Percentiles rank a stretch among this genome's conserved stretches.
phyloP scores from a whole-genome alignment of 345 rosid species.

The Salix viminalis region DNA sequence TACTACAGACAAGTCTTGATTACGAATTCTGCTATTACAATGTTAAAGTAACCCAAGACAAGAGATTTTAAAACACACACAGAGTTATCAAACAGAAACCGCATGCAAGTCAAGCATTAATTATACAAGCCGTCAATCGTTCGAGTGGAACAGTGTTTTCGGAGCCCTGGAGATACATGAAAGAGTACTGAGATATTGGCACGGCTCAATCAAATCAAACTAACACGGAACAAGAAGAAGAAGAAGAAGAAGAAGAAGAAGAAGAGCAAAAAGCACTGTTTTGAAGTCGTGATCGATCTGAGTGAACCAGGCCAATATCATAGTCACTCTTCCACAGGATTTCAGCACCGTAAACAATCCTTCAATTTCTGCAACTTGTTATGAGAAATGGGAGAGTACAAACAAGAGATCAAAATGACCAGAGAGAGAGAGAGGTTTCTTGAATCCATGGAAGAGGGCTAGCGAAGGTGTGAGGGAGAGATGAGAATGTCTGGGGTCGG shows the following conservation, averaged over 20 bases:
- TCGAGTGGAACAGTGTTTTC: no score
- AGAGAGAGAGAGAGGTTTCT: not conserved
- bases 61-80: no score
- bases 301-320: conserved; percentile 97
- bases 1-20: no score
- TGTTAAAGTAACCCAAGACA: no score
- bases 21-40: no score
- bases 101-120: no score
- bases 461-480: conserved; percentile 31
- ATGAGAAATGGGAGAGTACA: not conserved
- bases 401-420: not conserved
- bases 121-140: no score
- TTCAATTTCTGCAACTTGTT: no score
- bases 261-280: not conserved
- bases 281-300: conserved; percentile 46
- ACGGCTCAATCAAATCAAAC: conserved; percentile 83
- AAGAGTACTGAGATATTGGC: conserved; percentile 87
- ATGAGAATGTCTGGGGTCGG: conserved; percentile 48
- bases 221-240: not conserved
- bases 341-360: not conserved
- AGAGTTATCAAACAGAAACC: no score
- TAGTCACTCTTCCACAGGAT: conserved; percentile 37
- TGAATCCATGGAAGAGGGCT: not conserved
- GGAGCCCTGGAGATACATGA: conserved; percentile 19
- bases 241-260: not conserved